These are phyloP conservation scores for Penicillium sp. DNA, from an alignment of 2,329 filamentous ascomycete species.

Conservation along the genomic window DNA sequence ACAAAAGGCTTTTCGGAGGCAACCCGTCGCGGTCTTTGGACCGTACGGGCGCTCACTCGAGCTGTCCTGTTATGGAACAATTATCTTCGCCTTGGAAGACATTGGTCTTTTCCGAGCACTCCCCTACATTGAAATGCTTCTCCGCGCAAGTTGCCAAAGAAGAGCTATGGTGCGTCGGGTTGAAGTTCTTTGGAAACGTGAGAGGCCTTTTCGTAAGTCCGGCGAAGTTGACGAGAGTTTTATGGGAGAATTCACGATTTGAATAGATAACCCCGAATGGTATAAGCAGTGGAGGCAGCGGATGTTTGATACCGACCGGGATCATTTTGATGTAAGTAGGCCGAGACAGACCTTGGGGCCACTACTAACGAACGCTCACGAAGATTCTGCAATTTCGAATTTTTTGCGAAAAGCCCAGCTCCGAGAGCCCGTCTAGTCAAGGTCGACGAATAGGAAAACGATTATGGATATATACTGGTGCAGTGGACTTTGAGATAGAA, in stretches of 20 bases:
- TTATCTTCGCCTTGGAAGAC: not conserved
- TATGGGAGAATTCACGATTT: not conserved
- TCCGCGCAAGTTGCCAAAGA: not conserved
- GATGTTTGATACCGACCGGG: conserved; percentile 3
- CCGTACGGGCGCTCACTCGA: not conserved
- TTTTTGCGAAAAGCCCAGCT: not conserved
- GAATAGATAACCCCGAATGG: not conserved
- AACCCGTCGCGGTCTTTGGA: not conserved
- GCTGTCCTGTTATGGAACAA: not conserved
- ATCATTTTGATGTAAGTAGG: conserved; percentile 2
- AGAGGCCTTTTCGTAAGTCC: not conserved
- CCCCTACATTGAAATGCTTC: not conserved
- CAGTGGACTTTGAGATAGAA: conserved; percentile 5
- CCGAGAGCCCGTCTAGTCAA: not conserved
- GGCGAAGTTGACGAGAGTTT: not conserved
- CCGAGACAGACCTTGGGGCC: not conserved
- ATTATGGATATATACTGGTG: not conserved
- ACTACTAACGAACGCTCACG: not conserved
- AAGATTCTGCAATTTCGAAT: not conserved
- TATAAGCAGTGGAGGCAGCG: not conserved
- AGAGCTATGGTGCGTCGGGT: not conserved
- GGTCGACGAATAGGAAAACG: not conserved
- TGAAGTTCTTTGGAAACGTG: not conserved
- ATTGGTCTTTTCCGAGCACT: conserved; percentile 1
- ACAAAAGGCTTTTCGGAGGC: not conserved